These are phyloP conservation scores for Stylonectria norvegica DNA, from an alignment of 2,329 filamentous ascomycete genomes.

Conservation along the genomic window DNA sequence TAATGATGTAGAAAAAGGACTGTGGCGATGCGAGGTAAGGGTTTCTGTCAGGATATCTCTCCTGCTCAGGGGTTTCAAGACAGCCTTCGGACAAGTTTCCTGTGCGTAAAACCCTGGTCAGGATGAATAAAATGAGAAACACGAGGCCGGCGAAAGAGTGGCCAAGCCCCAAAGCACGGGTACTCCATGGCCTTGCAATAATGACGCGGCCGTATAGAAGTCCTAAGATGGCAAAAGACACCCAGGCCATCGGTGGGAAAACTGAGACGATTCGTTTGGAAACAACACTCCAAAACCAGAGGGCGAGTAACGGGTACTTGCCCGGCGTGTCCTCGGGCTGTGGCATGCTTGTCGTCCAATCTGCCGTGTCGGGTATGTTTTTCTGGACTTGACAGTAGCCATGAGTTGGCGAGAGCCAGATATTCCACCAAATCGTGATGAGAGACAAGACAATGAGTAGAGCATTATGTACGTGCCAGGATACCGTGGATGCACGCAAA, in stretches of 20 bases:
- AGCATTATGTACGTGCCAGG: slow-evolving; percentile 42
- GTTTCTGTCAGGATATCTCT: slow-evolving; percentile 30
- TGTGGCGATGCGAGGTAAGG: slow-evolving; percentile 39
- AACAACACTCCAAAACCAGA: slow-evolving; percentile 41
- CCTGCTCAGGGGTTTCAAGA: slow-evolving; percentile 38
- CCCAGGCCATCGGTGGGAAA: slow-evolving; percentile 45
- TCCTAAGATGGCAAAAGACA: slow-evolving; percentile 45
- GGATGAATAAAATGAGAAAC: slow-evolving; percentile 38
- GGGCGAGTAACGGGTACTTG: slow-evolving; percentile 26
- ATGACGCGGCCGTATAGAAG: slow-evolving; percentile 42
- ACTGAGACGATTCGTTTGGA: slow-evolving; percentile 32
- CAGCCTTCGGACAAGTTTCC: slow-evolving; percentile 45
- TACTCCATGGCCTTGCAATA: slow-evolving; percentile 31
- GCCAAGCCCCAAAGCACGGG: slow-evolving; percentile 22
- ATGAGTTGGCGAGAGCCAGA: slow-evolving; percentile 41
- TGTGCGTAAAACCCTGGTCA: slow-evolving; percentile 39
- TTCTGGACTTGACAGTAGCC: slow-evolving; percentile 33
- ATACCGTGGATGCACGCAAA: slow-evolving; percentile 19
- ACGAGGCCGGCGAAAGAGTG: slow-evolving; percentile 28
- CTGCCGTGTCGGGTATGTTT: not conserved
- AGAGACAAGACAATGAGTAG: slow-evolving; percentile 32
- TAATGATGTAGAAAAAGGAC: slow-evolving; percentile 46
- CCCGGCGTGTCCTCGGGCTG: slow-evolving; percentile 6
- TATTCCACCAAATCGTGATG: slow-evolving; percentile 45
- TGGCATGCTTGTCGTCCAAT: not conserved